These are phyloP conservation scores for Microbotryum scabiosae DNA, from an alignment of 1,284 basidiomycete genomes.

Conservation along the genomic window DNA sequence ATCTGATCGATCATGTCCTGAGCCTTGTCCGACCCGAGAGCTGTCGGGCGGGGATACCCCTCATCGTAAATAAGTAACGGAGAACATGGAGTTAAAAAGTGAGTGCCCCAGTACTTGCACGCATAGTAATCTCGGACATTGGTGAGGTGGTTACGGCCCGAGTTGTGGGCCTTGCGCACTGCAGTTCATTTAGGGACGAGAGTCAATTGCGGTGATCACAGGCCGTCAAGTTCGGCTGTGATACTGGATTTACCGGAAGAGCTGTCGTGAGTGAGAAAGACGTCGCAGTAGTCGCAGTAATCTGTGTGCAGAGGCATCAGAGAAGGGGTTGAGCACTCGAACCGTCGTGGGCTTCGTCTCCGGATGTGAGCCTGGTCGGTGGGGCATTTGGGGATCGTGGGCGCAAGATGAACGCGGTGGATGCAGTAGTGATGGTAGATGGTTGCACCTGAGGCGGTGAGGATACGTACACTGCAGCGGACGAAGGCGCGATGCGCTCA, in stretches of 20 bases:
- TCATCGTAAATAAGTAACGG: constrained; percentile 12
- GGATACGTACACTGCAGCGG: too few relatives aligned
- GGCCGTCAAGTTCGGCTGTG: too few relatives aligned
- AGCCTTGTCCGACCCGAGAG: constrained; percentile 89
- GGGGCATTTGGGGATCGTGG: too few relatives aligned
- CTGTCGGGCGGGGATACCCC: constrained; percentile 43
- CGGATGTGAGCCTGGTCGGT: too few relatives aligned
- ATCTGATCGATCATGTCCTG: constrained; percentile 96
- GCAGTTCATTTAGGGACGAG: constrained; percentile 6
- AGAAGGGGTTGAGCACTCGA: too few relatives aligned
- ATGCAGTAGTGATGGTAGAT: too few relatives aligned
- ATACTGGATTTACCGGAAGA: constrained; percentile 56
- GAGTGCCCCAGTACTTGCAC: constrained; percentile 48
- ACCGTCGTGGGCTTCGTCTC: too few relatives aligned
- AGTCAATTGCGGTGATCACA: too few relatives aligned
- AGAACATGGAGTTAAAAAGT: neutral
- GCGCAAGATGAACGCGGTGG: too few relatives aligned
- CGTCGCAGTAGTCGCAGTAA: constrained; percentile 81
- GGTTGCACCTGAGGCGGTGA: too few relatives aligned
- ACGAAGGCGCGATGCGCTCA: too few relatives aligned
- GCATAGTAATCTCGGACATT: constrained; percentile 98
- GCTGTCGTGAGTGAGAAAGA: constrained; percentile 71
- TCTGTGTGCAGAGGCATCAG: constrained; percentile 29
- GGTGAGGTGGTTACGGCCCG: constrained; percentile 86
- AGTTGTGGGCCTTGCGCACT: constrained; percentile 98